Evolutionary conservation across 2,329 filamentous ascomycete species (phyloP).

Genomic region (Ophiobolus disseminans): DNA sequence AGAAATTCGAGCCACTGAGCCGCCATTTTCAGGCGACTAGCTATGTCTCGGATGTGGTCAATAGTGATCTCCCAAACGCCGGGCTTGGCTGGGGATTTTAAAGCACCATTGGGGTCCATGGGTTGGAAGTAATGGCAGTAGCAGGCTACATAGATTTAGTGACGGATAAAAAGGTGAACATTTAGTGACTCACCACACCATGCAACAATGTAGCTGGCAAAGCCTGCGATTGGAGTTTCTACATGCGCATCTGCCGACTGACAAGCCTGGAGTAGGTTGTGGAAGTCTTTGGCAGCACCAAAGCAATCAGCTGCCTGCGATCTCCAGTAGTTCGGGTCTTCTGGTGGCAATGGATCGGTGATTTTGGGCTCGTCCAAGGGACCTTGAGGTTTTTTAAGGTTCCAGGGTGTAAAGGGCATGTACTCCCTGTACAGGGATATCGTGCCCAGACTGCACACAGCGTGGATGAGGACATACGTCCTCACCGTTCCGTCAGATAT

Average conservation of each 20-base stretch:
- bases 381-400: slow-evolving; percentile 58
- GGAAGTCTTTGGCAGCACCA: slow-evolving; percentile 66
- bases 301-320: slow-evolving; percentile 69
- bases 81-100: slow-evolving; percentile 42
- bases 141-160: slow-evolving; percentile 52
- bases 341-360: slow-evolving; percentile 48
- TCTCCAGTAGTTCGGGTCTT: slow-evolving; percentile 63
- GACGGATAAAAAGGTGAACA: background rate
- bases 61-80: slow-evolving; percentile 27
- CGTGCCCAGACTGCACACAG: slow-evolving; percentile 68
- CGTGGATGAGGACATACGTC: slow-evolving; percentile 71
- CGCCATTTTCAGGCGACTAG: slow-evolving; percentile 22
- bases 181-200: slow-evolving; percentile 58
- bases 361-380: slow-evolving; percentile 68
- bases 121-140: slow-evolving; percentile 72
- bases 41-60: slow-evolving; percentile 20
- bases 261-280: slow-evolving; percentile 69
- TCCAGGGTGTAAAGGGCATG: slow-evolving; percentile 69
- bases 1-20: slow-evolving; percentile 22
- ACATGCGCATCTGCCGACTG: slow-evolving; percentile 66
- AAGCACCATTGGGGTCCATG: slow-evolving; percentile 68
- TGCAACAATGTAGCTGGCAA: slow-evolving; percentile 71
- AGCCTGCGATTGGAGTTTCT: slow-evolving; percentile 72
- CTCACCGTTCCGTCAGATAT: slow-evolving; percentile 69
- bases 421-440: slow-evolving; percentile 75